A percentile compares a stretch with the other conserved stretches of the same genome.
Conservation (phyloP, 1,284 basidiomycete species). For the Ganoderma meredithae region DNA sequence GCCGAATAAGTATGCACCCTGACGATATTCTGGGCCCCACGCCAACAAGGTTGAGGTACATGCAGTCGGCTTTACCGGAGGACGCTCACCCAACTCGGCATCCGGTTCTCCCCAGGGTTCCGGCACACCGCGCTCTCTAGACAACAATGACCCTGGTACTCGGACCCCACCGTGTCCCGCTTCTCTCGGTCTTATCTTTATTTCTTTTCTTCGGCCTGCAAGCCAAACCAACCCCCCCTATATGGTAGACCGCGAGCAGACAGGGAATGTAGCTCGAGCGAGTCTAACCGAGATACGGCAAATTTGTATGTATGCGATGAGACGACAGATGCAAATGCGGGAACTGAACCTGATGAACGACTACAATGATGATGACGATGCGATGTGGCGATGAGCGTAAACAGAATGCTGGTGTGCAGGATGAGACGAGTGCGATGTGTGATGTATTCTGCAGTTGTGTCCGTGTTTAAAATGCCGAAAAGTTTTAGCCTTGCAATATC, state of each 20-base stretch:
- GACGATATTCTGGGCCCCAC: not conserved
- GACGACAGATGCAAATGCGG: slow-evolving; percentile 30
- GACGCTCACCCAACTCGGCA: not conserved
- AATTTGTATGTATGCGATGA: slow-evolving; percentile 31
- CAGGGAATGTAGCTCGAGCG: not conserved
- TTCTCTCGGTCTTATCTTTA: not conserved
- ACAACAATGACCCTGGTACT: not conserved
- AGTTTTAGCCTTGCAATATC: slow-evolving; percentile 27
- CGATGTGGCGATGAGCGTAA: slow-evolving; percentile 27
- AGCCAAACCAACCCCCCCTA: not conserved
- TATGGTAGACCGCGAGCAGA: slow-evolving; percentile 2
- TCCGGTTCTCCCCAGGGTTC: not conserved
- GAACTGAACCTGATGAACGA: slow-evolving; percentile 18
- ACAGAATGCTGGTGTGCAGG: slow-evolving; percentile 26
- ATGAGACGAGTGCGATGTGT: slow-evolving; percentile 33
- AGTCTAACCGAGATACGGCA: not conserved
- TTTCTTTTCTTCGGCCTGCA: not conserved
- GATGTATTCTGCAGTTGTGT: slow-evolving; percentile 31
- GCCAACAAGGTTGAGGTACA: slow-evolving; percentile 3
- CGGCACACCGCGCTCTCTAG: not conserved
- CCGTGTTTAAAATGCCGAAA: slow-evolving; percentile 22
- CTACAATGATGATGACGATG: slow-evolving; percentile 27
- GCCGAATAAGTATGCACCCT: not conserved
- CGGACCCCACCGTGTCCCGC: not conserved
- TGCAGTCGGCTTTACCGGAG: not conserved